Base-by-base conservation (phyloP, 2,329 filamentous ascomycete genomes). In the Aspergillus aculeatus region DNA sequence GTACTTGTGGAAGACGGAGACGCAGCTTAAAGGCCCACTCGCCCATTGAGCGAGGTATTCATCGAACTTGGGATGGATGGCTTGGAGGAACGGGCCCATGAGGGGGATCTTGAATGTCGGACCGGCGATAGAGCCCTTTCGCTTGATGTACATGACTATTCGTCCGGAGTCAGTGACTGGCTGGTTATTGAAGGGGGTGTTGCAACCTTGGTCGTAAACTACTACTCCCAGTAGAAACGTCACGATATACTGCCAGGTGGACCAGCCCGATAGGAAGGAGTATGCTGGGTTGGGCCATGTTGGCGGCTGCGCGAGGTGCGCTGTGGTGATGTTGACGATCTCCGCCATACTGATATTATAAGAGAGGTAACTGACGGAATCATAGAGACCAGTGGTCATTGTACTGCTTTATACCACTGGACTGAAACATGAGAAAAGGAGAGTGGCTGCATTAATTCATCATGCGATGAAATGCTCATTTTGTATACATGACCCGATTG, bases 1-100 rank as follows among this genome's bases (percentile, higher is more conserved):
- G 59, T 84, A 93, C 90, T 96, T 96, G 84, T 96, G 92, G 80
- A 96, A 96, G 68, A 96, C 90, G 2, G 92, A 96, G 62, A 96
- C 92, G 72, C 92, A 96, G 81, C 91, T 96, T 60, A 96, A 83
- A 52, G 89, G 87, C n/a, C 90, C 92, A 72, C 90, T 95, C 63
- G 82, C 75, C 92, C 92, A 96, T 81, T 96, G 95, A 60, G 82
- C 86, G 70, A 91, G 82, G 77, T 96, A 96, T 67, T 89, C 84
- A 56, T 90, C 87, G 71, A 96, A 96, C 70, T 91, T 91, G 50
- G 92, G 92, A 74, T 96, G 85, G 64, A 96, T 80, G 24, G 91
- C 94, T 73, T 96, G 82, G 57, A 96, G 81, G 74, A 96, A 96
- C 7, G 92, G 92, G 5, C 92, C 92, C 71, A 96, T 90, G 69